Evolutionary conservation across 495 filamentous ascomycete genomes (phyloP), one percentile per base, ranked within the genome.

Genomic region (Jackrogersella minutella): DNA sequence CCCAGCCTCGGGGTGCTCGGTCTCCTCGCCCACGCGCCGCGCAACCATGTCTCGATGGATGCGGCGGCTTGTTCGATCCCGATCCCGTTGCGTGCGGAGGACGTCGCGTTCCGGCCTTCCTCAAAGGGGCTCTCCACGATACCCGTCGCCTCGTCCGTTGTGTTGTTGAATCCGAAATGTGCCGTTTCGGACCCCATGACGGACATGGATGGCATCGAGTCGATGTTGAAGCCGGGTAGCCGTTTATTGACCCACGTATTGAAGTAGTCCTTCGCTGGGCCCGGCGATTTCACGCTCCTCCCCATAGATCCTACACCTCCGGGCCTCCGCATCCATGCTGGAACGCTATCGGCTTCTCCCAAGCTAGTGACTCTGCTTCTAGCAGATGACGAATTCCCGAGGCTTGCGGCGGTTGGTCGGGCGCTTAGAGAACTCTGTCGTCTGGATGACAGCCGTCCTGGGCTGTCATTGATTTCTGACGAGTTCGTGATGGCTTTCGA

Each of bases 11-110:
- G 79, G 30, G 83, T 84, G 19, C 79, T 78, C 2, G 84, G 79
- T 10, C 81, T 81, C 66, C 85, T 86, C 1, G 82, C 85, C 34
- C 90, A 91, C 55, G 94, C 85, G 63, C 89, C 92, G 40, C 93
- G 81, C 64, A 97, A 82, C 92, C 95, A 99, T 5, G 88, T 87
- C 75, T 97, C 94, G 26, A 99, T 85, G 10, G 88, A 90, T 10
- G 90, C 88, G 0, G 93, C 93, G 1, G 96, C 87, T 54, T 92
- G 90, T 68, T 97, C 93, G 5, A 98, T 76, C 5, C 77, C 80
- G 16, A 75, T 74, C 17, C 76, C 77, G 39, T 79, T 76, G 7
- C 66, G 54, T 28, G 68, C 69, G 28, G 73, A 60, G 7, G 76
- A 68, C 4, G 70, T 51, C 3, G 69, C 73, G 26, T 78, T 78